Evolutionary conservation across 1,284 basidiomycete genomes (phyloP).

Genomic region (Hortiboletus rubellus): DNA sequence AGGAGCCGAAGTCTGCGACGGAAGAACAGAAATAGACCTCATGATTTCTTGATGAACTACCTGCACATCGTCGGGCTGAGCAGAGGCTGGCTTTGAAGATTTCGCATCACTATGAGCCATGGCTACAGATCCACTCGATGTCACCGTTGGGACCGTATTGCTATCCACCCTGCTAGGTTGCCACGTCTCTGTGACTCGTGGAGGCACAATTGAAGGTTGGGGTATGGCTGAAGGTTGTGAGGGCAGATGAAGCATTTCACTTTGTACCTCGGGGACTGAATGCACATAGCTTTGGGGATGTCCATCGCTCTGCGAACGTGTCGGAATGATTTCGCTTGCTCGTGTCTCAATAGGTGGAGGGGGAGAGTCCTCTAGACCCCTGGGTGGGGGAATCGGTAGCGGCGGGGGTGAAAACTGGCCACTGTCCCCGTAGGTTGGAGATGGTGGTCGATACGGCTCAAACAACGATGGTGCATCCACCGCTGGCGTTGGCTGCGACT

Average conservation of each 20-base stretch:
- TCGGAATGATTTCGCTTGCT: constrained; percentile 28
- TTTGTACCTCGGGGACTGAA: constrained; percentile 21
- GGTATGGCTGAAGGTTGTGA: constrained; percentile 3
- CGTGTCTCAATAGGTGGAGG: constrained; percentile 26
- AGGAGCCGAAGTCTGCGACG: constrained; percentile 12
- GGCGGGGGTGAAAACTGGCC: constrained; percentile 31
- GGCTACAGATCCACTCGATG: neutral
- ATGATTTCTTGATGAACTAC: constrained; percentile 14
- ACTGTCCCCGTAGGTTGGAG: constrained; percentile 16
- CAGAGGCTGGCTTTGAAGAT: neutral
- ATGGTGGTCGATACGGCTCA: constrained; percentile 28
- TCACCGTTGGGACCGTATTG: neutral
- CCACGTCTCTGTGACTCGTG: constrained; percentile 2
- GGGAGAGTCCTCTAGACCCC: constrained; percentile 25
- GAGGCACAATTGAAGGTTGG: neutral
- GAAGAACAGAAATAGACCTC: constrained; percentile 3
- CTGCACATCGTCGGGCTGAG: constrained; percentile 7
- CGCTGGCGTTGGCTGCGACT: constrained; percentile 14
- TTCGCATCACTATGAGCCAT: constrained; percentile 8
- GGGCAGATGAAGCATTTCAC: constrained; percentile 29
- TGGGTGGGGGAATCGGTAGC: constrained; percentile 32
- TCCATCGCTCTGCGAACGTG: constrained; percentile 16
- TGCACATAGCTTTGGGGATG: neutral
- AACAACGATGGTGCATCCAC: constrained; percentile 28
- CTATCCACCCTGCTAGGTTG: constrained; percentile 9